Conservation (phyloP, 495 filamentous ascomycete species). For the Podospora didyma region DNA sequence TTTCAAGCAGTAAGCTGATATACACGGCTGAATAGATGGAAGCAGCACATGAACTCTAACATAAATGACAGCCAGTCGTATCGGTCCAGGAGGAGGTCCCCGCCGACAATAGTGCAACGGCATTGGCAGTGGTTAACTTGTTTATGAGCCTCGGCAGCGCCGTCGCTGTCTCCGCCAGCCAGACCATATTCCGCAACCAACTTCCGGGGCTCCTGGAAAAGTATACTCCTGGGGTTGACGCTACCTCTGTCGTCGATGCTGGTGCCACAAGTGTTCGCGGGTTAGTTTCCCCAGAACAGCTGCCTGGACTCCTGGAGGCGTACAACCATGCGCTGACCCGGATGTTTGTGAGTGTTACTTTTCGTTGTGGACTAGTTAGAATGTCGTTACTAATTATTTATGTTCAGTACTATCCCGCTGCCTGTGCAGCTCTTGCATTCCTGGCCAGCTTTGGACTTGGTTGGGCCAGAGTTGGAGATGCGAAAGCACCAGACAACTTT, state of each 20-base stretch:
- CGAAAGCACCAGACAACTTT: too few species aligned
- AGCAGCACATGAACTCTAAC: too few species aligned
- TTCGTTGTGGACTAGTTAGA: not conserved
- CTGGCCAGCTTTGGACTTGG: not conserved
- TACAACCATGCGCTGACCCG: constrained; percentile 20
- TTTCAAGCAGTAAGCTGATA: too few species aligned
- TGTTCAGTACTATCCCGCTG: not conserved
- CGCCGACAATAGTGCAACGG: constrained; percentile 10
- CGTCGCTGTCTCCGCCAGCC: constrained; percentile 17
- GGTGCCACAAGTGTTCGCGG: constrained; percentile 34
- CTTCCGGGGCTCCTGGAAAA: constrained; percentile 13
- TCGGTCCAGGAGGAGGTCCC: too few species aligned
- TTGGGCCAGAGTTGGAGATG: not conserved
- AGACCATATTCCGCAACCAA: constrained; percentile 26
- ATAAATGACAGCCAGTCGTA: too few species aligned
- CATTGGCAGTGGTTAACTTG: constrained; percentile 27
- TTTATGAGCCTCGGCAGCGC: constrained; percentile 23
- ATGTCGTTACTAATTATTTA: not conserved
- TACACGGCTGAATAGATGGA: too few species aligned
- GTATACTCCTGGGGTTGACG: constrained; percentile 25
- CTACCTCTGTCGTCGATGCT: constrained; percentile 21
- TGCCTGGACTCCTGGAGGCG: constrained; percentile 31
- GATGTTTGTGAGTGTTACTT: constrained; percentile 3
- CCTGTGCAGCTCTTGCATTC: not conserved
- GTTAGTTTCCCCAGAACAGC: constrained; percentile 17